A percentile compares a stretch with the other conserved stretches of the same genome.
These are phyloP conservation scores for Handroanthus guayacan DNA, from an alignment of 257 asterid species.

Conservation along the genomic window DNA sequence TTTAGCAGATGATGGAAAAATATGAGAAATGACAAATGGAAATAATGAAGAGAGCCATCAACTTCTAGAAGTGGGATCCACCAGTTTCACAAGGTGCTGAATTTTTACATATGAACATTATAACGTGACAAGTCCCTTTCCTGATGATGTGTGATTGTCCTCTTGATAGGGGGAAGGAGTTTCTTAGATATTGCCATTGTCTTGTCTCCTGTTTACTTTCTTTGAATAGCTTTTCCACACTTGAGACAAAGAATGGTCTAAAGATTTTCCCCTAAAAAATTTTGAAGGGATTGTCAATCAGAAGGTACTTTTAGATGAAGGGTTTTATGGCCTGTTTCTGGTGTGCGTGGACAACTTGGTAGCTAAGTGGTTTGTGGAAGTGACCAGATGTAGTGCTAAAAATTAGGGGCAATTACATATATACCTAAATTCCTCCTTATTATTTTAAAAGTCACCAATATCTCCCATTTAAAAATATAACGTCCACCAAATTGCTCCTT, in stretches of 20 bases:
- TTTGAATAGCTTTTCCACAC: not conserved
- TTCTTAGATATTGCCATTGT: not conserved
- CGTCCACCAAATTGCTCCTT: too few relatives aligned
- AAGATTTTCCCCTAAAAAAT: slow-evolving; percentile 3
- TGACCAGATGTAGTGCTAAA: too few relatives aligned
- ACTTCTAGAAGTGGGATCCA: slow-evolving; percentile 26
- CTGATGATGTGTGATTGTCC: not conserved
- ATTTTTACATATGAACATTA: not conserved
- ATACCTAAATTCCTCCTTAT: too few relatives aligned
- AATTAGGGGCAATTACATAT: too few relatives aligned
- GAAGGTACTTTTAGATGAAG: not conserved
- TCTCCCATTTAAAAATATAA: too few relatives aligned
- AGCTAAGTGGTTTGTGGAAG: too few relatives aligned
- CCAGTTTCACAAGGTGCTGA: slow-evolving; percentile 5
- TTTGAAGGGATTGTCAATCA: not conserved
- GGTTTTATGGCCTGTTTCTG: too few relatives aligned
- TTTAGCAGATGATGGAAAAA: slow-evolving; percentile 14
- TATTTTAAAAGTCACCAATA: too few relatives aligned
- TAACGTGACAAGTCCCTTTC: not conserved
- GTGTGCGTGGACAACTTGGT: too few relatives aligned
- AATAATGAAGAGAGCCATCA: not conserved
- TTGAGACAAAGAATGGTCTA: slow-evolving; percentile 15
- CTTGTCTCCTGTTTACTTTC: not conserved
- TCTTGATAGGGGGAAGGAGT: not conserved
- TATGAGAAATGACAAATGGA: not conserved